These are phyloP conservation scores for Vitellaria paradoxa DNA, from an alignment of 179 eudicot species.

Conservation along the genomic window DNA sequence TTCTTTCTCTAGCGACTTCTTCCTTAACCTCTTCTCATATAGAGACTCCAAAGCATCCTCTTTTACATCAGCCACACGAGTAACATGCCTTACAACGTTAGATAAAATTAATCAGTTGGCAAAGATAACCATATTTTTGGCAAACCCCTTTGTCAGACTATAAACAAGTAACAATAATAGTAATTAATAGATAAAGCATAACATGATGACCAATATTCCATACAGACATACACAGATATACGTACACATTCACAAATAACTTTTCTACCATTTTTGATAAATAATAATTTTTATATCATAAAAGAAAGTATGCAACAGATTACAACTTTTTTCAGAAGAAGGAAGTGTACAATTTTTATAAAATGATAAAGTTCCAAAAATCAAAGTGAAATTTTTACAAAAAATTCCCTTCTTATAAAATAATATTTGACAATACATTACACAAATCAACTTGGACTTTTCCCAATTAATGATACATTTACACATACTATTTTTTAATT, in stretches of 20 bases:
- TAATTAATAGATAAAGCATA: background rate
- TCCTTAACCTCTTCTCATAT: constrained; percentile 54
- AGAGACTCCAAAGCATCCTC: constrained; percentile 70
- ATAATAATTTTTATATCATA: background rate
- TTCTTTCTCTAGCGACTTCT: constrained; percentile 46
- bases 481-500: background rate
- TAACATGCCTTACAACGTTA: constrained; percentile 58
- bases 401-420: background rate
- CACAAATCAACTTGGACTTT: background rate
- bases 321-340: background rate
- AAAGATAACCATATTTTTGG: background rate
- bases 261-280: too few species aligned
- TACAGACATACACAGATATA: background rate
- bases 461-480: background rate
- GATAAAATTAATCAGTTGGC: constrained; percentile 8
- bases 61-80: constrained; percentile 76
- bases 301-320: background rate
- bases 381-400: background rate
- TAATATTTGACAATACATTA: background rate
- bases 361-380: background rate
- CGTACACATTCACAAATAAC: background rate
- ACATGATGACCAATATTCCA: background rate
- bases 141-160: background rate
- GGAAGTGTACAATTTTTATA: background rate
- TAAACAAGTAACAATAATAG: background rate